Percentiles rank a stretch among this genome's conserved stretches.
These are phyloP conservation scores for Pleodorina starrii DNA, from an alignment of 139 green algal genomes.

Conservation along the genomic window DNA sequence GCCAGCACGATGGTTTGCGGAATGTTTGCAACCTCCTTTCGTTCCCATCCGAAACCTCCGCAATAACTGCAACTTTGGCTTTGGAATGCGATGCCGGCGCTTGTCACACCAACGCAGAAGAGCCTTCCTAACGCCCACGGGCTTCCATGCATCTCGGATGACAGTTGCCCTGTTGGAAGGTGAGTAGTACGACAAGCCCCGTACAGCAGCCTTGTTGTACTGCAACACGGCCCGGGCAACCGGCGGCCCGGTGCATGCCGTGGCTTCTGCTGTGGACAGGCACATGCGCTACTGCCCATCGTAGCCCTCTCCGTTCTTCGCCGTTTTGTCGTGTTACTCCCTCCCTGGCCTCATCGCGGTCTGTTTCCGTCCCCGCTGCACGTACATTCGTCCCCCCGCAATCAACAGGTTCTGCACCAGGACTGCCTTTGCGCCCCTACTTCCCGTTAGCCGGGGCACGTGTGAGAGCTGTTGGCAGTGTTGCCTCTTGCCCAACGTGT, in stretches of 20 bases:
- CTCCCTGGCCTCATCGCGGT: neutral
- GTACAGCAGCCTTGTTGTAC: no score
- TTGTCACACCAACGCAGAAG: no score
- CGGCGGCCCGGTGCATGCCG: neutral
- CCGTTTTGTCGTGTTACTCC: neutral
- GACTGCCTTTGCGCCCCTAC: neutral
- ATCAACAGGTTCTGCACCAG: constrained; percentile 26
- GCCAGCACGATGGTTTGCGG: no score
- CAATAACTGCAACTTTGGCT: no score
- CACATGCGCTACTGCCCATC: neutral
- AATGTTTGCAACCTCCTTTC: no score
- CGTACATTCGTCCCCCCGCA: neutral
- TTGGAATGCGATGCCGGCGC: no score
- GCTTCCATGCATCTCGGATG: neutral
- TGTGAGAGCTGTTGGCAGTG: constrained; percentile 23
- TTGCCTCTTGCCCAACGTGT: constrained; percentile 12
- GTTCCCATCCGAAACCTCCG: no score
- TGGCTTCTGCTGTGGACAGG: neutral
- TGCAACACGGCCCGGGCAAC: no score
- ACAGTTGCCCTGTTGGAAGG: neutral
- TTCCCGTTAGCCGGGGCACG: neutral
- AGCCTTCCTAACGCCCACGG: no score
- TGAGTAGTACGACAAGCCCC: no score
- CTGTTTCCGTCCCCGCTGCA: neutral
- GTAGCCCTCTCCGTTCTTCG: neutral